phyloP scores from a whole-genome alignment of 179 eudicot genomes.

The Spergularia azorica region DNA sequence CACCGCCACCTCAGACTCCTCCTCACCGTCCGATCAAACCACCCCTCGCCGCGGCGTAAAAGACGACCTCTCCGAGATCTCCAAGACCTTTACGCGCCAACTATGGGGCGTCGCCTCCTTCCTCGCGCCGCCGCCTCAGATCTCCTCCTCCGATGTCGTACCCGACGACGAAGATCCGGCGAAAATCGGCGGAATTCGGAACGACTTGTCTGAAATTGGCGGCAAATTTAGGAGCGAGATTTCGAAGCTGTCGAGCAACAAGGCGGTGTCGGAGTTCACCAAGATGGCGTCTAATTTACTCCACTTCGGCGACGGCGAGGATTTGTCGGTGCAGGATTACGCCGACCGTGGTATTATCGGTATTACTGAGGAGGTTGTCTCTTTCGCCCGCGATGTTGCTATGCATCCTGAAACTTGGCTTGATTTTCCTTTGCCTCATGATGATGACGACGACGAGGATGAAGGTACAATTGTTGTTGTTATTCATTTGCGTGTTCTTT shows the following conservation, averaged over 20 bases:
- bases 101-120: slow-evolving; percentile 83
- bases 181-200: slow-evolving; percentile 40
- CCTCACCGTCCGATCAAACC: slow-evolving; percentile 26
- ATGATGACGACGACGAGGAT: slow-evolving; percentile 34
- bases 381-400: slow-evolving; percentile 62
- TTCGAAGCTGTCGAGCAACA: slow-evolving; percentile 61
- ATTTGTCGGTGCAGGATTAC: slow-evolving; percentile 34
- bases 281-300: slow-evolving; percentile 69
- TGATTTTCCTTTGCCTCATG: slow-evolving; percentile 79
- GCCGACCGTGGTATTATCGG: slow-evolving; percentile 56
- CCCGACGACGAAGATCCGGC: slow-evolving; percentile 20
- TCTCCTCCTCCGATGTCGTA: not conserved
- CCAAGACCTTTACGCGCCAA: slow-evolving; percentile 70
- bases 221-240: slow-evolving; percentile 67
- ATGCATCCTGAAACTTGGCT: slow-evolving; percentile 96
- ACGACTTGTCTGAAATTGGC: slow-evolving; percentile 64
- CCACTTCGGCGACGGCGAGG: slow-evolving; percentile 58
- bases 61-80: slow-evolving; percentile 78
- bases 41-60: slow-evolving; percentile 59
- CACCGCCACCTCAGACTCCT: slow-evolving; percentile 36
- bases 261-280: slow-evolving; percentile 61
- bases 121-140: slow-evolving; percentile 63
- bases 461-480: slow-evolving; percentile 30
- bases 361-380: slow-evolving; percentile 76
- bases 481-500: too few species aligned